phyloP scores from a whole-genome alignment of 768 basidiomycete species.

The Tricholoma terreum region DNA sequence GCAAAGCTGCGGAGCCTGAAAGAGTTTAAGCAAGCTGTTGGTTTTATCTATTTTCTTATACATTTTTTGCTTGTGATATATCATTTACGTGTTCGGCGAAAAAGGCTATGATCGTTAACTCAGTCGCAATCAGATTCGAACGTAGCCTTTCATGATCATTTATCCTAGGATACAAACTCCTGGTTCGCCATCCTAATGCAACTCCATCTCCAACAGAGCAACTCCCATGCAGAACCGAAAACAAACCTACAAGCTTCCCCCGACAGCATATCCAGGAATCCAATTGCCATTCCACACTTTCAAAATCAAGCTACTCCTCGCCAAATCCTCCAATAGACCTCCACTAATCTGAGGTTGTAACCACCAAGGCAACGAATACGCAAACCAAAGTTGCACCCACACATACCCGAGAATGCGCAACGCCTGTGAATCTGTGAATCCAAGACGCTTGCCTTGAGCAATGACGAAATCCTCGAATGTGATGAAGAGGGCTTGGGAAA shows the following conservation, averaged over 20 bases:
- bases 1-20: background rate
- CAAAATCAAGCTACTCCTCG: slow-evolving; percentile 11
- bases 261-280: background rate
- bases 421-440: background rate
- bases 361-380: slow-evolving; percentile 24
- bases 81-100: too few species aligned
- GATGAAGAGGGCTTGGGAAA: slow-evolving; percentile 32
- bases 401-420: slow-evolving; percentile 22
- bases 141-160: too few species aligned
- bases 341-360: slow-evolving; percentile 6
- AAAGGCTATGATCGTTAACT: too few species aligned
- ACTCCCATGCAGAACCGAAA: too few species aligned
- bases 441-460: slow-evolving; percentile 6
- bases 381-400: slow-evolving; percentile 26
- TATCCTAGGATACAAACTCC: too few species aligned
- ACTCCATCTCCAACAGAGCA: too few species aligned
- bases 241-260: background rate
- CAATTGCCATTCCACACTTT: slow-evolving; percentile 14
- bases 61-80: too few species aligned
- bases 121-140: too few species aligned
- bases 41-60: too few species aligned
- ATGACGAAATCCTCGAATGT: slow-evolving; percentile 23
- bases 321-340: slow-evolving; percentile 13
- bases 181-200: too few species aligned
- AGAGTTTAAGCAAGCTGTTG: too few species aligned